Evolutionary conservation across 2,329 filamentous ascomycete genomes (phyloP).

Genomic region (Aspergillus pseudonomiae): DNA sequence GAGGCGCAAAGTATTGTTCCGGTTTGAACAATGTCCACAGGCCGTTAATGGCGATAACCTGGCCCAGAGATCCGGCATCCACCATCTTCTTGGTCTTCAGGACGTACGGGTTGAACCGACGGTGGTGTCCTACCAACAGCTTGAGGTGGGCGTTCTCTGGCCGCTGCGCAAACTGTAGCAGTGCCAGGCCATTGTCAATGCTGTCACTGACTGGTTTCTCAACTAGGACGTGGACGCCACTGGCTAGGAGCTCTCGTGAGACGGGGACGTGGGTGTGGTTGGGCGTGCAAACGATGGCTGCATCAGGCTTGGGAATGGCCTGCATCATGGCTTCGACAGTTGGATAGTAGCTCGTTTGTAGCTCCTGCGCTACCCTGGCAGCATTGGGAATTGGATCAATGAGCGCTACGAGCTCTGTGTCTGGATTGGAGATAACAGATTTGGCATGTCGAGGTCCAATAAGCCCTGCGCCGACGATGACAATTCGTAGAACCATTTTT

Average conservation of each 20-base stretch:
- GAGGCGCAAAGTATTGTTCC: conserved; percentile 52
- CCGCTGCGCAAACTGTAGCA: conserved; percentile 25
- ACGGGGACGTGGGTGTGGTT: conserved; percentile 61
- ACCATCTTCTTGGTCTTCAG: conserved; percentile 53
- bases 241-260: conserved; percentile 51
- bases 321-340: conserved; percentile 50
- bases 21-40: conserved; percentile 60
- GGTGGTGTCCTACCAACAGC: conserved; percentile 61
- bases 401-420: conserved; percentile 47
- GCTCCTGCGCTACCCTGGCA: conserved; percentile 35
- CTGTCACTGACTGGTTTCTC: conserved; percentile 60
- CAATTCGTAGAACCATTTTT: conserved; percentile 36
- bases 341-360: conserved; percentile 44
- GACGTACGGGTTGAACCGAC: conserved; percentile 62
- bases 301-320: conserved; percentile 48
- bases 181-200: conserved; percentile 25
- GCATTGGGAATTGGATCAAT: conserved; percentile 51
- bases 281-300: conserved; percentile 62
- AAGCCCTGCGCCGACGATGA: conserved; percentile 52
- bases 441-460: conserved; percentile 56
- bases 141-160: conserved; percentile 37
- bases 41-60: conserved; percentile 56
- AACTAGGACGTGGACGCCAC: conserved; percentile 57
- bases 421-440: conserved; percentile 44
- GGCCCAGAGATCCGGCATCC: conserved; percentile 46